Evolutionary conservation across 768 basidiomycete genomes (phyloP), one percentile per base, ranked within the genome.

Genomic region (Termitomyces sp.): DNA sequence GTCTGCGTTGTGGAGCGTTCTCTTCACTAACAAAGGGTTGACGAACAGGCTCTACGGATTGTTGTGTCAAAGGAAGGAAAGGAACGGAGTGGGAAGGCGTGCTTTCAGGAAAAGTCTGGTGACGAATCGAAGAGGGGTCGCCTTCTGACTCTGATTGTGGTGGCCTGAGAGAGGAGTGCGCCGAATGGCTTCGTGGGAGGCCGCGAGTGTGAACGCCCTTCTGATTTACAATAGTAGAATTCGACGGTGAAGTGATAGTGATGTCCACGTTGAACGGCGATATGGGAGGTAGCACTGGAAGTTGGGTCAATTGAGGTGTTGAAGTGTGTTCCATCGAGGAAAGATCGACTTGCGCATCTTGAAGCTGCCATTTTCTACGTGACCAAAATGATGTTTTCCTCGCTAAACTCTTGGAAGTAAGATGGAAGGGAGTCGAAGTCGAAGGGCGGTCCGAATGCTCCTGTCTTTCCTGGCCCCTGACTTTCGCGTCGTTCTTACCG

Each of bases 361-460:
- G 60, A 8, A 67, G 64, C 22, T 66, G 59, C 15, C 67, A 57
- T 55, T 80, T 75, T 68, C 75, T 83, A 56, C 80, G 78, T 45
- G 71, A 73, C 86, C 87, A 89, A 62, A 88, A 88, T 6, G 88
- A 89, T 10, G 82, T 63, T 65, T 81, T 82, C 49, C 85, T 80
- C 11, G 77, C 68, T 32, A 85, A 58, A 4, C 74, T 62, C 40
- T 76, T 79, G 7, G 75, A 66, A 19, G 69, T 58, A 6, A 65
- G n/a, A 51, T 65, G 67, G 5, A 69, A 55, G 38, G 65, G 35
- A 58, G 34, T 24, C 35, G 6, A 17, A 28, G 55, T 32, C 10
- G 55, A 44, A 26, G 54, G 52, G 22, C 26, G 52, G 41, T 45
- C 40, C 15, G 60, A 34, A 40, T 59, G 66, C 57, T 57, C 60